Conservation (phyloP, 176 grass and related monocot species). For the Paspalum vaginatum region DNA sequence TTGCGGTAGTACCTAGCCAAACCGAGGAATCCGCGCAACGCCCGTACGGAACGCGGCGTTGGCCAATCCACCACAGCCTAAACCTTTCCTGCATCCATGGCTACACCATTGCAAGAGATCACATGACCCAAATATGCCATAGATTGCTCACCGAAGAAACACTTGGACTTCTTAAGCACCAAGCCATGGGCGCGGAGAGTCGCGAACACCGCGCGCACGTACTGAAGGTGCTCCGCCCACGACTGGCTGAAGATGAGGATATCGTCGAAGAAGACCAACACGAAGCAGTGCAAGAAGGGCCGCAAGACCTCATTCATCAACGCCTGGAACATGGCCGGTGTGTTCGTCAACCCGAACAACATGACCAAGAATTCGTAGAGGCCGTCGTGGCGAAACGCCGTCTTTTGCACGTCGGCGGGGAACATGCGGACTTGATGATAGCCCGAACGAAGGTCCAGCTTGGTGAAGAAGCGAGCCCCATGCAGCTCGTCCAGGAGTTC, state of each 20-base stretch:
- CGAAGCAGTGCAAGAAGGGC: background rate
- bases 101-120: no score
- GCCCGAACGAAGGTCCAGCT: background rate
- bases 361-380: background rate
- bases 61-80: no score
- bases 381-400: background rate
- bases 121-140: no score
- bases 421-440: background rate
- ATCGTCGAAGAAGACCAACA: background rate
- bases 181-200: background rate
- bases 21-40: no score
- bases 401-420: background rate
- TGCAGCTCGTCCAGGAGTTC: background rate
- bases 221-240: background rate
- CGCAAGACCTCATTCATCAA: background rate
- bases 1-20: no score
- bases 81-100: no score
- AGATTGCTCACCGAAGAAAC: no score
- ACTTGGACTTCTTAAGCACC: no score
- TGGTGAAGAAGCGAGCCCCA: background rate
- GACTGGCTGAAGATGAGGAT: background rate
- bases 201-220: background rate
- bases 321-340: background rate
- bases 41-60: no score
- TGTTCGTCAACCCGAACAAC: background rate